These are phyloP conservation scores for Fusarium devonianum DNA, from an alignment of 2,329 filamentous ascomycete genomes.

Conservation along the genomic window DNA sequence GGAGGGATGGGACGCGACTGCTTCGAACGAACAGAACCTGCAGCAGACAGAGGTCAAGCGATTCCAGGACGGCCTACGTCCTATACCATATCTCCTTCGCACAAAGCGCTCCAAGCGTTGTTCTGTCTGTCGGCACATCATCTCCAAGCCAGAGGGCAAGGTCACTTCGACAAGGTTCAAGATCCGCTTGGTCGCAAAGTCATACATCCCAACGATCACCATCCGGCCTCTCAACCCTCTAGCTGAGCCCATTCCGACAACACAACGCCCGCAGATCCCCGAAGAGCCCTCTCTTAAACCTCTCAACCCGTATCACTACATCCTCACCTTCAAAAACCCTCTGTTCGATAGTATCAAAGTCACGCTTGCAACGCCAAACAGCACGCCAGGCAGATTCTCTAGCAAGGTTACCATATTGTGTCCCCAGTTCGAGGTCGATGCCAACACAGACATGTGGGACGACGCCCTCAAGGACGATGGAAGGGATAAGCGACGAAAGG, in stretches of 20 bases:
- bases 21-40: constrained; percentile 57
- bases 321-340: constrained; percentile 91
- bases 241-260: constrained; percentile 46
- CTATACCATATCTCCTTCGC: constrained; percentile 81
- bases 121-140: constrained; percentile 89
- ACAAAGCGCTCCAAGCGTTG: constrained; percentile 96
- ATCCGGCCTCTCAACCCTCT: constrained; percentile 67
- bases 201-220: constrained; percentile 84
- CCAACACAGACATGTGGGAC: constrained; percentile 88
- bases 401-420: constrained; percentile 91
- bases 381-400: constrained; percentile 77
- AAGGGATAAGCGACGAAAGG: constrained; percentile 48
- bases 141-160: constrained; percentile 93
- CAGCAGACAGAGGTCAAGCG: constrained; percentile 62
- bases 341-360: constrained; percentile 91
- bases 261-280: constrained; percentile 43
- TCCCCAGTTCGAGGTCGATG: constrained; percentile 91
- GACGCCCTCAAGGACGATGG: constrained; percentile 75
- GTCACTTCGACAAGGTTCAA: constrained; percentile 88
- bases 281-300: constrained; percentile 57
- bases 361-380: constrained; percentile 82
- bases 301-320: constrained; percentile 74
- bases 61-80: constrained; percentile 78
- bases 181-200: constrained; percentile 87
- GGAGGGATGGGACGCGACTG: constrained; percentile 70